These are phyloP conservation scores for Vitellaria paradoxa DNA, from an alignment of 179 eudicot species.

Conservation along the genomic window DNA sequence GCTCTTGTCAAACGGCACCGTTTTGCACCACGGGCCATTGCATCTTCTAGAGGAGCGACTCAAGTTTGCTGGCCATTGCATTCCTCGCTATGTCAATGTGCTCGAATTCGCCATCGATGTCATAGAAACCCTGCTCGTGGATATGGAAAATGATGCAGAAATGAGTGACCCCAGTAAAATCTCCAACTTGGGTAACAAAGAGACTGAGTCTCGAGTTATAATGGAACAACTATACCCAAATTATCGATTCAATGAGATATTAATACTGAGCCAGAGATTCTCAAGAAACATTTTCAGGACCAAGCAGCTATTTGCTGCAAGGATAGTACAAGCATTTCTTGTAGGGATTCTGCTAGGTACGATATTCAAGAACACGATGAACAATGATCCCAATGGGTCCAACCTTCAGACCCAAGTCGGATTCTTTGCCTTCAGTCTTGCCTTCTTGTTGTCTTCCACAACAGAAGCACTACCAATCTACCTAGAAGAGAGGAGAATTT, in stretches of 20 bases:
- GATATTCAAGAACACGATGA: constrained; percentile 26
- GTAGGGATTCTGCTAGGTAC: constrained; percentile 46
- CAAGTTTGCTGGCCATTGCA: constrained; percentile 25
- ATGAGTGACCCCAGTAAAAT: neutral
- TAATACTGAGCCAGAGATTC: constrained; percentile 45
- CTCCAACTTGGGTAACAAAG: constrained; percentile 1
- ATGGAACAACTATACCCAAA: constrained; percentile 5
- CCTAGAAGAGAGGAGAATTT: constrained; percentile 42
- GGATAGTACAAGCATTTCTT: constrained; percentile 28
- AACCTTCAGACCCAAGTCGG: constrained; percentile 36
- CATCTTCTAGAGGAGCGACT: constrained; percentile 33
- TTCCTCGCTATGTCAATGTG: constrained; percentile 43
- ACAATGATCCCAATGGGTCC: constrained; percentile 14
- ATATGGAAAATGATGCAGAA: constrained; percentile 15
- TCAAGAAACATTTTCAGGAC: constrained; percentile 41
- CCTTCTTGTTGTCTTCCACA: constrained; percentile 42
- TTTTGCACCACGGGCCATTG: constrained; percentile 41
- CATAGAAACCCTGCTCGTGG: constrained; percentile 23
- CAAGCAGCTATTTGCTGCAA: constrained; percentile 38
- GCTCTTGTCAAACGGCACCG: constrained; percentile 39
- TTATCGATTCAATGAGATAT: constrained; percentile 28
- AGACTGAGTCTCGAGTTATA: neutral
- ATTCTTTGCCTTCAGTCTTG: constrained; percentile 46
- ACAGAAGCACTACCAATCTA: constrained; percentile 50
- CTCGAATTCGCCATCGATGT: constrained; percentile 54